Conservation (phyloP, 2,329 filamentous ascomycete species). For the Ophiostoma sp. region DNA sequence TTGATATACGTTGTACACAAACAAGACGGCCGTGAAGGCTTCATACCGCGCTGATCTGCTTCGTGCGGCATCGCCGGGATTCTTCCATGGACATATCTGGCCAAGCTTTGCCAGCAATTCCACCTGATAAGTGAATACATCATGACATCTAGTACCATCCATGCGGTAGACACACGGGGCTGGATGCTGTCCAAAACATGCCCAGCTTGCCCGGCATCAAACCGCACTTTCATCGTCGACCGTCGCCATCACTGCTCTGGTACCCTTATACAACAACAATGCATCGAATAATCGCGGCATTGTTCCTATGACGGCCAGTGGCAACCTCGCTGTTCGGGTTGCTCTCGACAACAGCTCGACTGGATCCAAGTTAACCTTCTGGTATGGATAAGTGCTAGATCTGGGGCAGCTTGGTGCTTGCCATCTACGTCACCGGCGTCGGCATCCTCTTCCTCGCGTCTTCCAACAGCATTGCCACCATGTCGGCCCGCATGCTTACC, state of each 20-base stretch:
- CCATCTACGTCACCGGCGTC: neutral
- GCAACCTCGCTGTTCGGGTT: neutral
- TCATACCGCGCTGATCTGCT: neutral
- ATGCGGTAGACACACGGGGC: too few species aligned
- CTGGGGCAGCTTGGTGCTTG: conserved; percentile 3
- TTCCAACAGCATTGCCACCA: conserved; percentile 9
- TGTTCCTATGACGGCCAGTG: neutral
- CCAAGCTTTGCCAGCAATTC: neutral
- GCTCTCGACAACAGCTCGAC: neutral
- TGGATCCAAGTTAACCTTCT: neutral
- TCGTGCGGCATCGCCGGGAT: neutral
- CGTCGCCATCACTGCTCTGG: neutral
- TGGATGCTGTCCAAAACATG: too few species aligned
- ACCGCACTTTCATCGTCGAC: too few species aligned
- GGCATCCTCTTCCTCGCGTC: conserved; percentile 13
- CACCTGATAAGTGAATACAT: neutral
- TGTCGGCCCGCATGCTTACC: conserved; percentile 9
- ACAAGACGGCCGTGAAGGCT: neutral
- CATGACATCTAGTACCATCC: too few species aligned
- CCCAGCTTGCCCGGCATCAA: too few species aligned
- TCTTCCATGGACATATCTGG: neutral
- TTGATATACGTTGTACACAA: neutral
- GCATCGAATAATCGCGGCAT: neutral
- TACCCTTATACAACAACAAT: too few species aligned
- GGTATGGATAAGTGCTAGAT: neutral